phyloP scores from a whole-genome alignment of 257 asterid genomes.

The Solanum sejunctum region DNA sequence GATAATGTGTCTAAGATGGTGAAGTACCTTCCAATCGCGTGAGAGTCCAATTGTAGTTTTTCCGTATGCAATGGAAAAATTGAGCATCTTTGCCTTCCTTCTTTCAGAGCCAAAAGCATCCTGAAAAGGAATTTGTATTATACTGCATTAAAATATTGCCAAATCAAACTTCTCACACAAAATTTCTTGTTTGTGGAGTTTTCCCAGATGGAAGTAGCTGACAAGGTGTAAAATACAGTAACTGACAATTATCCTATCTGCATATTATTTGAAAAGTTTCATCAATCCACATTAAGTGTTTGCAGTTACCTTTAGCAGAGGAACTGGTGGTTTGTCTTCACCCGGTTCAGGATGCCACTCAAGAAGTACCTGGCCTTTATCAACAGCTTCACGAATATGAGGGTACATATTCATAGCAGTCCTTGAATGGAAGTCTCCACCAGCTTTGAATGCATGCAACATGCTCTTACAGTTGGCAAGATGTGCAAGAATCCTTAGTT shows the following conservation, averaged over 20 bases:
- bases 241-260: background rate
- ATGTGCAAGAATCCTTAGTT: conserved; percentile 98
- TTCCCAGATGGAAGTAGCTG: background rate
- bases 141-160: background rate
- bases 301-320: conserved; percentile 66
- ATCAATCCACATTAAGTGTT: background rate
- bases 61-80: conserved; percentile 96
- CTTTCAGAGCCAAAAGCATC: conserved; percentile 96
- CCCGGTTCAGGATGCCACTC: conserved; percentile 93
- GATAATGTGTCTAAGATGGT: background rate
- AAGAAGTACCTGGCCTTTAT: conserved; percentile 63
- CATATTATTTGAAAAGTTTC: background rate
- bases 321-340: conserved; percentile 86
- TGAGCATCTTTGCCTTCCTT: conserved; percentile 98
- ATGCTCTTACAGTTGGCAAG: conserved; percentile 89
- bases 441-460: conserved; percentile 89
- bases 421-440: conserved; percentile 98
- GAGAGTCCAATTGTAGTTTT: conserved; percentile 83
- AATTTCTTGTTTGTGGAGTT: background rate
- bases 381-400: conserved; percentile 74
- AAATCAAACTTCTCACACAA: background rate
- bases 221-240: background rate
- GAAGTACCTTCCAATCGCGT: conserved; percentile 87
- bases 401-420: conserved; percentile 99
- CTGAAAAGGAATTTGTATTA: conserved; percentile 19